phyloP scores from a whole-genome alignment of 306 rosid species.

The Leucaena leucocephala region DNA sequence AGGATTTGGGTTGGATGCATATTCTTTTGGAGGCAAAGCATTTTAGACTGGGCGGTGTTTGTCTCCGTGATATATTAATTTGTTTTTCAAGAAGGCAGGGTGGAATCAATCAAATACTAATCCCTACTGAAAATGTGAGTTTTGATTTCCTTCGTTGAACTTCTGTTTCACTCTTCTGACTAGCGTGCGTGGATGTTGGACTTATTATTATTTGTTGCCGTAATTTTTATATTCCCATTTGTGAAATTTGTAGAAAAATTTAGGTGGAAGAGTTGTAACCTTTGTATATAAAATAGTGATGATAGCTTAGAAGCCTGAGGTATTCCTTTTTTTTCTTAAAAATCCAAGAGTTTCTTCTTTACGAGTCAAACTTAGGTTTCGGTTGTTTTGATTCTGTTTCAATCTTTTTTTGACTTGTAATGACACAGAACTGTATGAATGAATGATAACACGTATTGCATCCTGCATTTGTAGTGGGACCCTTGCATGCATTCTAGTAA shows the following conservation, averaged over 20 bases:
- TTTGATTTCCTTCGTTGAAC: conserved; percentile 42
- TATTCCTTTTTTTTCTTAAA: conserved; percentile 58
- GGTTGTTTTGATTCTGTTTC: conserved; percentile 4
- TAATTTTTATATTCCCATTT: conserved; percentile 46
- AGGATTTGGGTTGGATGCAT: conserved; percentile 55
- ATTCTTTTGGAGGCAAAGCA: conserved; percentile 89
- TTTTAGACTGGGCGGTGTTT: conserved; percentile 39
- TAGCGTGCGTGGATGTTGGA: conserved; percentile 50
- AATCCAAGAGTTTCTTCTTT: conserved; percentile 27
- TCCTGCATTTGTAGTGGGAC: not conserved
- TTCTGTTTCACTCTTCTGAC: conserved; percentile 42
- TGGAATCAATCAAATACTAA: conserved; percentile 46
- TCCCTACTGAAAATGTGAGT: conserved; percentile 51
- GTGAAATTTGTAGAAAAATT: conserved; percentile 55
- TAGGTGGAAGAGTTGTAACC: conserved; percentile 58
- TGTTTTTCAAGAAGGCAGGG: conserved; percentile 52
- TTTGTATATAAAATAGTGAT: conserved; percentile 68
- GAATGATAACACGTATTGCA: not conserved
- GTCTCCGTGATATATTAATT: conserved; percentile 73
- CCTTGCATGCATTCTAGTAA: not conserved
- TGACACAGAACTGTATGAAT: conserved; percentile 3
- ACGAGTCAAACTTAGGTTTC: conserved; percentile 25
- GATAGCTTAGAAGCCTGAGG: conserved; percentile 53
- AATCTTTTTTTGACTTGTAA: conserved; percentile 16
- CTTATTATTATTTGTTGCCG: conserved; percentile 47